Evolutionary conservation across 2,329 filamentous ascomycete genomes (phyloP), one percentile per base, ranked within the genome.

Genomic region (Bipolaris oryzae): DNA sequence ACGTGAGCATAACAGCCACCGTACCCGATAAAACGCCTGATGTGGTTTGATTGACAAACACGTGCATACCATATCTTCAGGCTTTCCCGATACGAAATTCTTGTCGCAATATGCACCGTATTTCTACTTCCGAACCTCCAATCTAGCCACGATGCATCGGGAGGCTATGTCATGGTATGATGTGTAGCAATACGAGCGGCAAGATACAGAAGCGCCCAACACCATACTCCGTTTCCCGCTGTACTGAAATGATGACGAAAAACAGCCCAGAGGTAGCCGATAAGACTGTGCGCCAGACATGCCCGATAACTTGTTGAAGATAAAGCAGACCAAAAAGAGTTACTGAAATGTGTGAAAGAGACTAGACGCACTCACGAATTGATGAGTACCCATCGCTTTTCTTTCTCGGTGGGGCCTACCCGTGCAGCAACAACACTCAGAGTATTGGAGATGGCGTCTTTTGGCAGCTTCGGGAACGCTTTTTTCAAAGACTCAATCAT

Each of bases 401-500:
- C 87, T 62, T 76, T 84, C 76, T 80, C 84, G 62, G 82, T 89
- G 68, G 81, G 82, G 58, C 82, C 87, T 51, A 86, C 81, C 38
- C 88, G 82, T 41, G 83, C 82, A 9, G 91, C 91, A 50, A 90
- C 79, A 9, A 77, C 77, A 58, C 86, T 86, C 18, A 95, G 77
- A 0, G 90, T 93, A 50, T 86, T 84, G 69, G 87, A 89, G 64
- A 96, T 86, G 21, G 87, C 84, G 18, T 86, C 85, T 67, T 88
- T 91, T 1, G 88, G 85, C 43, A 88, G 83, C 59, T 87, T 87
- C 1, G 88, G 85, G 63, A 94, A 92, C 79, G 86, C 82, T 70
- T 89, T 88, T 75, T 92, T 91, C 58, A 96, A 75, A 5, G 89
- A 82, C 74, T 94, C 91, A 7, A 91, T 81, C 64, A 95, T 78